Evolutionary conservation across 1,284 basidiomycete genomes (phyloP).

Genomic region (Neotropicomus parvogracilis): DNA sequence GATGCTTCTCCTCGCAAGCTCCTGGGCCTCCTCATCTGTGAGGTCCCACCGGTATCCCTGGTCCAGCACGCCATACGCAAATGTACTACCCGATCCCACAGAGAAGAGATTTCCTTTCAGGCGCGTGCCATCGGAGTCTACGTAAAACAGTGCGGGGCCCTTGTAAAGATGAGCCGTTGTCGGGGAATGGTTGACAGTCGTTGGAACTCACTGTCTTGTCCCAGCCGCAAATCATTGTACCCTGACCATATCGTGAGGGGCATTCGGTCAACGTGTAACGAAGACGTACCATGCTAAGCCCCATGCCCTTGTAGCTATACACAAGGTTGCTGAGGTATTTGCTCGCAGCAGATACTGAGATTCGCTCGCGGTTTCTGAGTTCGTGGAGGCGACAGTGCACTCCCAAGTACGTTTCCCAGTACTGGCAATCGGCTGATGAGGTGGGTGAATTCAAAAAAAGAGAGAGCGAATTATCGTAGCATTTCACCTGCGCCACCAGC

Average conservation of each 20-base stretch:
- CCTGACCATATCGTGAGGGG: constrained; percentile 45
- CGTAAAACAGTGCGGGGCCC: constrained; percentile 97
- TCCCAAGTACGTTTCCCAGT: constrained; percentile 98
- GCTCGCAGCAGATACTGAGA: constrained; percentile 96
- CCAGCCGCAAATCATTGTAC: constrained; percentile 99
- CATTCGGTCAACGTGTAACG: neutral
- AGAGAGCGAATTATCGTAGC: constrained; percentile 1
- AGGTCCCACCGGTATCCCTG: constrained; percentile 96
- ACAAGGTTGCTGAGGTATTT: constrained; percentile 98
- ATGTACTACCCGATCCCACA: constrained; percentile 97
- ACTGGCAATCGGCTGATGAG: constrained; percentile 80
- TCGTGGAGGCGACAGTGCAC: constrained; percentile 98
- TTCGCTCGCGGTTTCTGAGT: constrained; percentile 94
- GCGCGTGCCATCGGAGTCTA: constrained; percentile 95
- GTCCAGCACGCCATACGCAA: constrained; percentile 97
- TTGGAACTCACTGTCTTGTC: constrained; percentile 83
- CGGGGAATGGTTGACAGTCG: constrained; percentile 1
- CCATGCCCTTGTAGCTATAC: constrained; percentile 99
- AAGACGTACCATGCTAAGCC: constrained; percentile 85
- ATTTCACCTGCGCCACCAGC: constrained; percentile 91
- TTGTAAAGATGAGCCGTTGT: constrained; percentile 28
- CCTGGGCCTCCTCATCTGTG: constrained; percentile 90
- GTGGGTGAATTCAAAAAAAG: constrained; percentile 8
- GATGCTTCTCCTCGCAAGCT: constrained; percentile 92
- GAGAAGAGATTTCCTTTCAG: constrained; percentile 97